Base-by-base conservation (phyloP, 2,329 filamentous ascomycete species). In the Pseudogymnoascus sp. region DNA sequence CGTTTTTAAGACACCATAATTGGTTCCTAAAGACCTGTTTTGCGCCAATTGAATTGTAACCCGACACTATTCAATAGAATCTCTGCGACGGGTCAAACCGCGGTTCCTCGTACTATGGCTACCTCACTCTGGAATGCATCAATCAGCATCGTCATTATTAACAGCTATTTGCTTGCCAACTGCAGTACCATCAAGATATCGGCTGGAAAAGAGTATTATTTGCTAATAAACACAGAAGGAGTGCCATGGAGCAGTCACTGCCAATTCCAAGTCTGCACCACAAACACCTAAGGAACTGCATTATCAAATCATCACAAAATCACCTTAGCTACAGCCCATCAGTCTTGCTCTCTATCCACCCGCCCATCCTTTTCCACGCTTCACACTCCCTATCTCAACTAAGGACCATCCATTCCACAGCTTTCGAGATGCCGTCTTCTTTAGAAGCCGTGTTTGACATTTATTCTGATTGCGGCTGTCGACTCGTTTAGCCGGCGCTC, bases 261-360 rank as follows among this genome's bases (percentile, higher is more conserved):
- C 45, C 45, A 52, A 52, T 52, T 48, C 45, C 29, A 13, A 52
- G 45, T 8, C 29, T 52, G 45, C 45, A 31, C 21, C 21, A 52
- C 21, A 52, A 52, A 27, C 5, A 13, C 21, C 45, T n/a, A 52
- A 27, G 21, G 45, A 52, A 52, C n/a, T 31, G 29, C 45, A 18
- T 31, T 52, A 31, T 31, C 45, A 52, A 52, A 55, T 55, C 13
- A 55, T 55, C 45, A 55, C 21, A 31, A 55, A 55, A 55, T 55
- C 45, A 55, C 21, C 25, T 55, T 55, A n/a, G 45, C 45, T 55
- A 55, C 45, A 55, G 45, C 45, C 13, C 21, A 55, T 18, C 45
- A 55, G 45, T 55, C 45, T 55, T 55, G 13, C 45, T 5, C 45
- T 55, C 45, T 18, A 55, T 18, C 25, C 1, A 25, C 45, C 45